Evolutionary conservation across 345 rosid genomes (phyloP).

Genomic region (Clarkia xantiana): DNA sequence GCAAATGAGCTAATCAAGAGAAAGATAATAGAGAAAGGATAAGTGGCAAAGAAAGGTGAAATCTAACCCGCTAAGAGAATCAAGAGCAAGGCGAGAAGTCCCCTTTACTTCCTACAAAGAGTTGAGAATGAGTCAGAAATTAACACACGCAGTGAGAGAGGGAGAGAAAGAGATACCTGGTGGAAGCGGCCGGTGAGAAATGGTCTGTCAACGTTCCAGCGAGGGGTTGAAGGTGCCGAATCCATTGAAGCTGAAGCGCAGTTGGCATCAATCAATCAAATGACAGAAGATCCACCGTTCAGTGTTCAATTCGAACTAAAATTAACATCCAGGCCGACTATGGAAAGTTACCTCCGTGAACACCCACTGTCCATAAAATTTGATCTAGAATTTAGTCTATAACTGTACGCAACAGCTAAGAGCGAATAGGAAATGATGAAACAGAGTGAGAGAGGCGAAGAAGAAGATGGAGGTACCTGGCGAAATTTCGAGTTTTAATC

Average conservation of each 20-base stretch:
- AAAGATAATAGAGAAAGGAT: neutral
- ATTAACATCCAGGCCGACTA: too few relatives aligned
- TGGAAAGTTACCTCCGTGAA: too few relatives aligned
- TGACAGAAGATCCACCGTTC: too few relatives aligned
- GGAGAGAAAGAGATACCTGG: constrained; percentile 23
- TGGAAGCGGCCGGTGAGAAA: constrained; percentile 87
- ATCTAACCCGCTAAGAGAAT: constrained; percentile 30
- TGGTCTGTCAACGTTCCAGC: constrained; percentile 82
- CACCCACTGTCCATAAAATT: too few relatives aligned
- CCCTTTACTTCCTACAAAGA: constrained; percentile 45
- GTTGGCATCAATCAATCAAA: constrained; percentile 6
- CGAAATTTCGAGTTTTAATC: too few relatives aligned
- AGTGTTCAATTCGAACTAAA: too few relatives aligned
- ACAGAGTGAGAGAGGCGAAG: too few relatives aligned
- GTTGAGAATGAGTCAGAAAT: neutral
- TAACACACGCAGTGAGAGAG: neutral
- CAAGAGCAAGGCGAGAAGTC: constrained; percentile 38
- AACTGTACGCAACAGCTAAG: too few relatives aligned
- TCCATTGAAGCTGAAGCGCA: constrained; percentile 1
- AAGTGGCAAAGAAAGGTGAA: neutral
- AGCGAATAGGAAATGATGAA: too few relatives aligned
- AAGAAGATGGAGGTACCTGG: too few relatives aligned
- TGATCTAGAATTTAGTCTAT: too few relatives aligned
- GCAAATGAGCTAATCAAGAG: neutral
- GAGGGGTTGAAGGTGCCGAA: constrained; percentile 65